phyloP scores from a whole-genome alignment of 78 protist genomes.

The Tieghemostelium lacteum region DNA sequence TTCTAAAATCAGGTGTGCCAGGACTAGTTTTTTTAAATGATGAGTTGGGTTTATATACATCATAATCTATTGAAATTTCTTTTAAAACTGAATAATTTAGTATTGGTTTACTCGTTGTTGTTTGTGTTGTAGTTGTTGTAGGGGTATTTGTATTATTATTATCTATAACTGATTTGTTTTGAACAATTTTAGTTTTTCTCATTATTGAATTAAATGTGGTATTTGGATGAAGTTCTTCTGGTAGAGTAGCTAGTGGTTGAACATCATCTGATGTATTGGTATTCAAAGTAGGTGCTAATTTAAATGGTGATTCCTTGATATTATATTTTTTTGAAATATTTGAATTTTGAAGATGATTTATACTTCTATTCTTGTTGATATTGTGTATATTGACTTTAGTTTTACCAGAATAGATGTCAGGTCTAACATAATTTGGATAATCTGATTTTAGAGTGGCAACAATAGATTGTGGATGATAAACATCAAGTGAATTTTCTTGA shows the following conservation, averaged over 20 bases:
- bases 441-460: not conserved
- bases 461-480: not conserved
- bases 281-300: not conserved
- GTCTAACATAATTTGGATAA: not conserved
- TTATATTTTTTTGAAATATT: not conserved
- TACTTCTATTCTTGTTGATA: not conserved
- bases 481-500: no score
- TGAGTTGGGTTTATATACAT: slow-evolving; percentile 34
- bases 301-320: not conserved
- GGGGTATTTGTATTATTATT: not conserved
- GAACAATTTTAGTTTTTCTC: slow-evolving; percentile 12
- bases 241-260: not conserved
- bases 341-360: not conserved
- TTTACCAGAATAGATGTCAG: no score
- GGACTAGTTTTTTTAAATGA: slow-evolving; percentile 36
- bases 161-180: not conserved
- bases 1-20: slow-evolving; percentile 45
- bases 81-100: no score
- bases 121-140: not conserved
- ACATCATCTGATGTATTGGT: not conserved
- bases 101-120: not conserved
- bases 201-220: slow-evolving; percentile 20
- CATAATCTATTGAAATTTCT: slow-evolving; percentile 23
- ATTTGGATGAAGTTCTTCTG: slow-evolving; percentile 21
- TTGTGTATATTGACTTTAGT: no score